Evolutionary conservation across 148 eudicot genomes (phyloP).

Genomic region (Suaeda aralocaspica): DNA sequence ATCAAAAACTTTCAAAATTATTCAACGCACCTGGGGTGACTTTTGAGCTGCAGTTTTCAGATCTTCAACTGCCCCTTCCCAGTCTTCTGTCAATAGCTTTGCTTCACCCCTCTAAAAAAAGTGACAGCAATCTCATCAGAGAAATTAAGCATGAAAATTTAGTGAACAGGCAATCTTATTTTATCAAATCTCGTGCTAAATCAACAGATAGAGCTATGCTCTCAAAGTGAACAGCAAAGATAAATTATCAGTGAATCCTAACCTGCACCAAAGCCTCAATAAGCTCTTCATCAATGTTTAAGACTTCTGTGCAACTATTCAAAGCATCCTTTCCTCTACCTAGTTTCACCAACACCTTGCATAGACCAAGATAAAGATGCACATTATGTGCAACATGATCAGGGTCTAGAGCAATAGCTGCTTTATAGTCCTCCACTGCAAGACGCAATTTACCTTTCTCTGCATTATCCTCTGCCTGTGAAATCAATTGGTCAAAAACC

Average conservation of each 20-base stretch:
- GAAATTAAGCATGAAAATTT: not conserved
- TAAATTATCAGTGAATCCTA: conserved; percentile 11
- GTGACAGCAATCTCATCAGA: conserved; percentile 16
- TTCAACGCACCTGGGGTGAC: conserved; percentile 63
- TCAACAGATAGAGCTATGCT: not conserved
- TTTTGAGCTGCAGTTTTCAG: conserved; percentile 83
- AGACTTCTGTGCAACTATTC: conserved; percentile 63
- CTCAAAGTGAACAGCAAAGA: not conserved
- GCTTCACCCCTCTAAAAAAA: conserved; percentile 89
- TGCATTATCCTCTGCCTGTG: conserved; percentile 74
- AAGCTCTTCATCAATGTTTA: conserved; percentile 74
- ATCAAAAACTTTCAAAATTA: not conserved
- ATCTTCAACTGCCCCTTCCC: conserved; percentile 95
- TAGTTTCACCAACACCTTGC: conserved; percentile 81
- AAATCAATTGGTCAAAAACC: not conserved
- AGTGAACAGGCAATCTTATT: not conserved
- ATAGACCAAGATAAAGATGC: conserved; percentile 86
- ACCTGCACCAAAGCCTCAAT: conserved; percentile 82
- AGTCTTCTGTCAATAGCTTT: conserved; percentile 74
- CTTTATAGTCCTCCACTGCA: conserved; percentile 82
- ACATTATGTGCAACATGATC: conserved; percentile 75
- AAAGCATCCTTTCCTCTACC: conserved; percentile 90
- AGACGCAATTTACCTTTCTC: conserved; percentile 83
- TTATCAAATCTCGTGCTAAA: not conserved
- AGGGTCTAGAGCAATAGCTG: conserved; percentile 85